Evolutionary conservation across 345 rosid genomes (phyloP).

Genomic region (Clausena lansium): DNA sequence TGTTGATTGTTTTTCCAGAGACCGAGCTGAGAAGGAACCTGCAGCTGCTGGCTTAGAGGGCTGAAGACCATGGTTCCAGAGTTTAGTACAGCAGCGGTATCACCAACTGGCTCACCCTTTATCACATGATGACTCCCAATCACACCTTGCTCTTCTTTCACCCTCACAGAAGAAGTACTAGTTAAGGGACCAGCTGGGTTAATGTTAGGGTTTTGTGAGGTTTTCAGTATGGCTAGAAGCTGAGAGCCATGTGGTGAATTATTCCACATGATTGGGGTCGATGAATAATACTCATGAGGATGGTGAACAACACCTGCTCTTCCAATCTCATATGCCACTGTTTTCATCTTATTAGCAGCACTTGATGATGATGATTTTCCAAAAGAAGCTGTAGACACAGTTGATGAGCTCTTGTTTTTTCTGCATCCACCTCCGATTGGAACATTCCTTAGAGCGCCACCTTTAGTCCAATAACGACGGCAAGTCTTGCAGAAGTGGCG

Average conservation of each 20-base stretch:
- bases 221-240: conserved; percentile 49
- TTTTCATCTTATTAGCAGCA: conserved; percentile 37
- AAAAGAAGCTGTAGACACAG: conserved; percentile 32
- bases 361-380: conserved; percentile 25
- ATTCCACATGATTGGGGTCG: conserved; percentile 47
- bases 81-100: conserved; percentile 18
- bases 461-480: conserved; percentile 85
- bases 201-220: conserved; percentile 49
- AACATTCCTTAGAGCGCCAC: conserved; percentile 68
- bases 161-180: conserved; percentile 7
- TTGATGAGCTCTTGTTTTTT: conserved; percentile 47
- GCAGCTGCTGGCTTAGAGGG: conserved; percentile 19
- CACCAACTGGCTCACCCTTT: conserved; percentile 30
- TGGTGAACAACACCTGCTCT: conserved; percentile 28
- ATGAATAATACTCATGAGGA: conserved; percentile 33
- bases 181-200: conserved; percentile 22
- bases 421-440: conserved; percentile 84
- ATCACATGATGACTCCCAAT: conserved; percentile 41
- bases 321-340: conserved; percentile 44
- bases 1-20: conserved; percentile 42
- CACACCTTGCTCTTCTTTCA: conserved; percentile 46
- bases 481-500: conserved; percentile 91
- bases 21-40: conserved; percentile 39
- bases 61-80: conserved; percentile 41
- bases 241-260: conserved; percentile 51